Conservation (phyloP, 2,329 filamentous ascomycete species). For the Ceratocystis diversiconidia region DNA sequence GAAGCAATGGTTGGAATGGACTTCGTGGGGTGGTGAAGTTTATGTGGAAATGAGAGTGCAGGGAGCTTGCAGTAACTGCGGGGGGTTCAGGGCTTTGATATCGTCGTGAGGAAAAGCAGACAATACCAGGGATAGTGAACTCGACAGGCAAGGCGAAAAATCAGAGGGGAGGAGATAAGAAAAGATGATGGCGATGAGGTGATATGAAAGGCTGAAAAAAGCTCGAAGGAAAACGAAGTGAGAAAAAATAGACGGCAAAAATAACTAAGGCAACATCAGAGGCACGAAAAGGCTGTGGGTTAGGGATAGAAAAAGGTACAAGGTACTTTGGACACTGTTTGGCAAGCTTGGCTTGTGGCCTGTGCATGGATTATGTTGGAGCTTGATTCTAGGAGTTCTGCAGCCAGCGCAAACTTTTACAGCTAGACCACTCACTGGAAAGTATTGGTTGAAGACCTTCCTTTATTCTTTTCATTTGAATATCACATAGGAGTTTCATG, state of each 20-base stretch:
- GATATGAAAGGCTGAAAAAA: not conserved
- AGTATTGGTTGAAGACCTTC: too few relatives aligned
- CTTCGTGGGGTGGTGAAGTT: slow-evolving; percentile 1
- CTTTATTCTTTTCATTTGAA: not conserved
- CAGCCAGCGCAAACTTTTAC: not conserved
- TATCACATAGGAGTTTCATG: too few relatives aligned
- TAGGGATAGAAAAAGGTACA: slow-evolving; percentile 8
- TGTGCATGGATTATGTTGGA: not conserved
- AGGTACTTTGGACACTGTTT: slow-evolving; percentile 6
- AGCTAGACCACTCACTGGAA: not conserved
- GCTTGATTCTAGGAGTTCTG: not conserved
- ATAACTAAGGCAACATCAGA: not conserved
- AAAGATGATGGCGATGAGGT: slow-evolving; percentile 9
- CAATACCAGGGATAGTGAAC: not conserved
- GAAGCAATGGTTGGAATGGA: slow-evolving; percentile 7
- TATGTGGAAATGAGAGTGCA: slow-evolving; percentile 8
- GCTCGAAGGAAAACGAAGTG: not conserved
- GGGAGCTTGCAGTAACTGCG: slow-evolving; percentile 17
- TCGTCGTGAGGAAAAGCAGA: not conserved
- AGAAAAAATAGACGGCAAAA: not conserved
- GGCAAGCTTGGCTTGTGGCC: slow-evolving; percentile 5
- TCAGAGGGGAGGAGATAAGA: not conserved
- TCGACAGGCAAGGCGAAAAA: not conserved
- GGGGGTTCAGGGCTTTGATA: slow-evolving; percentile 12
- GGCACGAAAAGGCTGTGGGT: slow-evolving; percentile 8